Percentiles rank a stretch among this genome's conserved stretches.
Conservation (phyloP, 2,329 filamentous ascomycete genomes). For the Berkeleyomyces basicola region DNA sequence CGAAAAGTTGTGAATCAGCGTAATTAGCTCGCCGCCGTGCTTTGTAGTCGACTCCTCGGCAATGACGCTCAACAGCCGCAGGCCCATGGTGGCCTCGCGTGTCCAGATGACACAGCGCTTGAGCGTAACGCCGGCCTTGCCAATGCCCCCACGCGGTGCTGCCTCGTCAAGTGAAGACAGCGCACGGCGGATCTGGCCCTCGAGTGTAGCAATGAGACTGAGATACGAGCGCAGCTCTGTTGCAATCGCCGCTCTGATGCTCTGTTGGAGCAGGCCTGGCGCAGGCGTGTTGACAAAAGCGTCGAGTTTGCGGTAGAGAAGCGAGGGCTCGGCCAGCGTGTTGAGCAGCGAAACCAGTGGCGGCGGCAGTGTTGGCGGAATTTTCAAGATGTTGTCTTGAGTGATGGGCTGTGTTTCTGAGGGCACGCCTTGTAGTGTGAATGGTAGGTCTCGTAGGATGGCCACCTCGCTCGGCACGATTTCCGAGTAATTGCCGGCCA, state of each 20-base stretch:
- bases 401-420: slow-evolving; percentile 70
- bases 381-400: slow-evolving; percentile 48
- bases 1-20: slow-evolving; percentile 82
- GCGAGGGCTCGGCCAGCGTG: slow-evolving; percentile 75
- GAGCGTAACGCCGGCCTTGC: slow-evolving; percentile 78
- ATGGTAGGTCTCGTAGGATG: slow-evolving; percentile 67
- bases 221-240: slow-evolving; percentile 79
- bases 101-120: slow-evolving; percentile 97
- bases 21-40: slow-evolving; percentile 82
- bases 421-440: slow-evolving; percentile 81
- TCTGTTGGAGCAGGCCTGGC: slow-evolving; percentile 78
- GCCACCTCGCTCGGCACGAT: slow-evolving; percentile 47
- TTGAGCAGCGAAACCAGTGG: slow-evolving; percentile 79
- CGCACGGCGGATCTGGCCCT: slow-evolving; percentile 77
- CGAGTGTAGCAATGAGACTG: slow-evolving; percentile 75
- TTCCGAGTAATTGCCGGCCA: slow-evolving; percentile 39
- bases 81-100: slow-evolving; percentile 85
- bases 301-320: slow-evolving; percentile 72
- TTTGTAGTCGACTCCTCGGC: slow-evolving; percentile 73
- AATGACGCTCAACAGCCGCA: slow-evolving; percentile 85
- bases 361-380: slow-evolving; percentile 65
- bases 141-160: slow-evolving; percentile 51
- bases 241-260: slow-evolving; percentile 71
- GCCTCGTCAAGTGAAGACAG: slow-evolving; percentile 55
- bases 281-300: slow-evolving; percentile 68